Conservation (phyloP, 495 filamentous ascomycete species). For the Copromyces sp. region DNA sequence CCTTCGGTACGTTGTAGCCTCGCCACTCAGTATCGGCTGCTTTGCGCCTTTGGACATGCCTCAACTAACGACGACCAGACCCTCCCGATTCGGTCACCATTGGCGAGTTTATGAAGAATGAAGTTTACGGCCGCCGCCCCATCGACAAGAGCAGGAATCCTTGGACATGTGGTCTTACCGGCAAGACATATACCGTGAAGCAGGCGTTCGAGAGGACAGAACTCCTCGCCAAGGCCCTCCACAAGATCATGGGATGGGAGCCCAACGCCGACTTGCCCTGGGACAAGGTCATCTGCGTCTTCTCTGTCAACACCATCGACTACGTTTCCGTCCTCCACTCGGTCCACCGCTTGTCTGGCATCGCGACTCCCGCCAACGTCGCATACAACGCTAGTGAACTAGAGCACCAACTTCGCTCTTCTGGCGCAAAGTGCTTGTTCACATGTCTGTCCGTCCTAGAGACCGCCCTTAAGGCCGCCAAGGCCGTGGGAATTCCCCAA, state of each 20-base stretch:
- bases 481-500: conserved; percentile 55
- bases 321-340: conserved; percentile 67
- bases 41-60: background rate
- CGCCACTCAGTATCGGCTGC: background rate
- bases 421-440: conserved; percentile 64
- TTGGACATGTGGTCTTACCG: conserved; percentile 74
- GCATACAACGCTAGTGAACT: conserved; percentile 68
- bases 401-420: conserved; percentile 68
- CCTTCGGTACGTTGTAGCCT: conserved; percentile 32
- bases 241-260: conserved; percentile 64
- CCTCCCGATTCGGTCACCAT: conserved; percentile 69
- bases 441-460: conserved; percentile 69
- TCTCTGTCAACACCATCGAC: conserved; percentile 78
- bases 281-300: conserved; percentile 75
- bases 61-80: conserved; percentile 24
- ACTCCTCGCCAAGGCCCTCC: conserved; percentile 56
- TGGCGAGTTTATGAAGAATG: conserved; percentile 69
- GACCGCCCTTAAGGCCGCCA: conserved; percentile 58
- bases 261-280: conserved; percentile 69
- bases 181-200: conserved; percentile 54
- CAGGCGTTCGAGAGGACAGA: conserved; percentile 62
- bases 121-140: conserved; percentile 58
- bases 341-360: conserved; percentile 63
- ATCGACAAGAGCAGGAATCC: conserved; percentile 56
- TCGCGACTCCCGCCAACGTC: conserved; percentile 74